Percentiles rank a stretch among this genome's conserved stretches.
Conservation (phyloP, 2,329 filamentous ascomycete genomes). For the Aschersonia sp. region DNA sequence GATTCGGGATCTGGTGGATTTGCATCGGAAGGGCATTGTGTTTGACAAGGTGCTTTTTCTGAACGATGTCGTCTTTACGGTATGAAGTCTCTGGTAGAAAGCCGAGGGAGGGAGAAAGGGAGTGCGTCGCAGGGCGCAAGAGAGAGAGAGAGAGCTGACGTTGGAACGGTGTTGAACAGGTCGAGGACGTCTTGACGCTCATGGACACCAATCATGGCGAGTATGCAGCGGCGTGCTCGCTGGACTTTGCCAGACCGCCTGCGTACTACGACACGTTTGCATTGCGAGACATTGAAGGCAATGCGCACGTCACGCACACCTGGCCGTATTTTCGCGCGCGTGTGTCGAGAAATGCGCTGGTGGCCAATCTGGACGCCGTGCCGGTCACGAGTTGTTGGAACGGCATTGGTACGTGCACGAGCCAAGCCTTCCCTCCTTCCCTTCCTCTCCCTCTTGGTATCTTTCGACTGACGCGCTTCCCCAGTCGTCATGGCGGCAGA, state of each 20-base stretch:
- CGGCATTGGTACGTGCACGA: slow-evolving; percentile 20
- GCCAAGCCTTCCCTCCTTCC: background rate
- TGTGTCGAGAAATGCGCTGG: slow-evolving; percentile 36
- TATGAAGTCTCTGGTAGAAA: slow-evolving; percentile 9
- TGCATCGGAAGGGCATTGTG: slow-evolving; percentile 31
- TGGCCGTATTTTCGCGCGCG: slow-evolving; percentile 45
- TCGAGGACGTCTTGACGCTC: slow-evolving; percentile 38
- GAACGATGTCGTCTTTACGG: slow-evolving; percentile 48
- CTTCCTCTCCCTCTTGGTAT: background rate
- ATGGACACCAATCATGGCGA: slow-evolving; percentile 41
- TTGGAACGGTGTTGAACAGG: slow-evolving; percentile 16
- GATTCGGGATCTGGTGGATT: slow-evolving; percentile 40
- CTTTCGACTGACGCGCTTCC: background rate
- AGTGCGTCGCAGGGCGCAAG: too few relatives aligned
- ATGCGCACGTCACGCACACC: slow-evolving; percentile 33
- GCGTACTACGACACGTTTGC: slow-evolving; percentile 50
- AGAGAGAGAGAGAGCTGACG: too few relatives aligned
- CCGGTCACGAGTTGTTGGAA: slow-evolving; percentile 31
- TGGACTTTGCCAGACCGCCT: slow-evolving; percentile 41
- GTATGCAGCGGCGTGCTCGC: slow-evolving; percentile 46
- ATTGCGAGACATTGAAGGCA: slow-evolving; percentile 36
- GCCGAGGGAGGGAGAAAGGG: background rate
- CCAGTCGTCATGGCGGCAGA: slow-evolving; percentile 34
- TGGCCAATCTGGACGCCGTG: slow-evolving; percentile 28
- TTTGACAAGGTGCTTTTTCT: slow-evolving; percentile 47